Percentiles rank a stretch among this genome's conserved stretches.
phyloP scores from a whole-genome alignment of 768 basidiomycete genomes.

The Amanita exitialis region DNA sequence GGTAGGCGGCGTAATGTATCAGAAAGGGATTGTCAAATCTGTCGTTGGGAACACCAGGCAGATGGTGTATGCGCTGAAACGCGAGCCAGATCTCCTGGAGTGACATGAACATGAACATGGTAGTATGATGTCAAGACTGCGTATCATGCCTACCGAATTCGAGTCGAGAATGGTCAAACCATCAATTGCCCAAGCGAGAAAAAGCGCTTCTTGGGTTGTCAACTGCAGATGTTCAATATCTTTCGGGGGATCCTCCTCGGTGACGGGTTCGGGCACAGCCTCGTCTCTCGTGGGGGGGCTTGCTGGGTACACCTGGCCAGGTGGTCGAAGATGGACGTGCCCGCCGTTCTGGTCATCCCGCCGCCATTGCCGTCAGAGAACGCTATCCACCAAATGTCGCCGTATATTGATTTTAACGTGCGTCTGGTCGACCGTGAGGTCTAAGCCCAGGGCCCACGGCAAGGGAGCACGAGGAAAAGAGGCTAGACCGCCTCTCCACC shows the following conservation, averaged over 20 bases:
- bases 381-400: too few species aligned
- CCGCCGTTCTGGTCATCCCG: too few species aligned
- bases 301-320: too few species aligned
- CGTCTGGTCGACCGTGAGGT: neutral
- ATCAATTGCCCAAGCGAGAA: constrained; percentile 75
- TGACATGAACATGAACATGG: constrained; percentile 25
- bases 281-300: neutral
- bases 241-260: too few species aligned
- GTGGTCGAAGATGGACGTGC: constrained; percentile 79
- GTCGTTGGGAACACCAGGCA: constrained; percentile 24
- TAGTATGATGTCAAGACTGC: too few species aligned
- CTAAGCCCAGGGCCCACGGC: neutral
- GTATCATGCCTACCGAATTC: constrained; percentile 39
- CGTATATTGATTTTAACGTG: too few species aligned
- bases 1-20: constrained; percentile 82
- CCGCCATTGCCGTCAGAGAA: too few species aligned
- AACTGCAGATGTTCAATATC: constrained; percentile 89
- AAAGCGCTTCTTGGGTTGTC: constrained; percentile 83
- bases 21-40: constrained; percentile 89
- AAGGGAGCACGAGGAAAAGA: too few species aligned
- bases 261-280: constrained; percentile 12
- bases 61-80: constrained; percentile 48
- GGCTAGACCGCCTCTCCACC: too few species aligned
- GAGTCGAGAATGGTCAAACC: constrained; percentile 67
- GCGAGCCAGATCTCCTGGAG: constrained; percentile 52